Conservation (phyloP, 495 filamentous ascomycete genomes). For the Annulohypoxylon maeteangense region DNA sequence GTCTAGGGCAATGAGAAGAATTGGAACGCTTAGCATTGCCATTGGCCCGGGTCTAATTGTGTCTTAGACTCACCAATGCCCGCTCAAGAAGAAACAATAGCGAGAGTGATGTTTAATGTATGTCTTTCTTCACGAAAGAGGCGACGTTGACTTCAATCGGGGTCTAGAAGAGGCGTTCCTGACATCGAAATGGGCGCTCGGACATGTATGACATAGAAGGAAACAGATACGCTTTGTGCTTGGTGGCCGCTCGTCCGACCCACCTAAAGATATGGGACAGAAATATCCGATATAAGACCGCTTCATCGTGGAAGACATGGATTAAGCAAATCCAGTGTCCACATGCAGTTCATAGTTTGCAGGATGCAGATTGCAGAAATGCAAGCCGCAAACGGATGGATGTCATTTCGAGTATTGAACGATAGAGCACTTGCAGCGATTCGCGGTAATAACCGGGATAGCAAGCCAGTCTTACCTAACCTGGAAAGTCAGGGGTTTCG, state of each 20-base stretch:
- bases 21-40: not conserved
- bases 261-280: constrained; percentile 18
- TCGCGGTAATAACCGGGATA: constrained; percentile 38
- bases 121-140: constrained; percentile 3
- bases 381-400: constrained; percentile 27
- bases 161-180: constrained; percentile 17
- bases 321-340: constrained; percentile 2
- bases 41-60: not conserved
- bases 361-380: constrained; percentile 19
- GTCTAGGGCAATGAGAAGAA: not conserved
- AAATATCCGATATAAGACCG: constrained; percentile 38
- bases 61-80: constrained; percentile 1
- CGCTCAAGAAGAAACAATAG: not conserved
- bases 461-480: constrained; percentile 30
- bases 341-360: constrained; percentile 24
- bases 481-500: constrained; percentile 29
- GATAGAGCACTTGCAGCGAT: constrained; percentile 17
- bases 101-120: not conserved
- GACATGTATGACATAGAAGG: constrained; percentile 37
- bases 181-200: constrained; percentile 15
- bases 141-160: constrained; percentile 8
- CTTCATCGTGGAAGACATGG: constrained; percentile 21
- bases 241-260: constrained; percentile 39
- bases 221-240: constrained; percentile 26
- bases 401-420: constrained; percentile 29